phyloP scores from a whole-genome alignment of 805 yeast genomes.

The Suhomyces sp. region DNA sequence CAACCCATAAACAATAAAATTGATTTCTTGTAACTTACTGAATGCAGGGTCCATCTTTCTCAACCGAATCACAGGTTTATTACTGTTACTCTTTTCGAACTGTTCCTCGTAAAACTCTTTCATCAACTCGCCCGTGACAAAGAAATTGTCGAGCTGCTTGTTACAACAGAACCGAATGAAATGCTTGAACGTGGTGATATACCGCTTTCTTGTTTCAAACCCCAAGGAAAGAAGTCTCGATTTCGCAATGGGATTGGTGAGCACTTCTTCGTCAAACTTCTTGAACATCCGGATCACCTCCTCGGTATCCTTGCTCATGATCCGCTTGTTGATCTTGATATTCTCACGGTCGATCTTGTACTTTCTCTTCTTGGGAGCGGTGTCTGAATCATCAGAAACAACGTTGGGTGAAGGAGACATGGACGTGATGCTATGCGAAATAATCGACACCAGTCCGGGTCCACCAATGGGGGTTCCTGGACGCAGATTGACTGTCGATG shows the following conservation, averaged over 20 bases:
- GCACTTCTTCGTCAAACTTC: conserved; percentile 15
- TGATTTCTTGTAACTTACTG: conserved; percentile 16
- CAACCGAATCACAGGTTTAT: conserved; percentile 16
- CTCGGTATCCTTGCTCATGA: conserved; percentile 16
- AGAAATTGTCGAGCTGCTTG: conserved; percentile 11
- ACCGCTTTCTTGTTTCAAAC: conserved; percentile 16
- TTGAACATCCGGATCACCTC: conserved; percentile 16
- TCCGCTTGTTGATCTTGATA: conserved; percentile 15
- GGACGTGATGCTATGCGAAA: conserved; percentile 6
- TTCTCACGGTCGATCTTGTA: conserved; percentile 12
- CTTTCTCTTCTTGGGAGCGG: conserved; percentile 9
- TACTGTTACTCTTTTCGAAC: conserved; percentile 12
- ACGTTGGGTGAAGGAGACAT: conserved; percentile 2
- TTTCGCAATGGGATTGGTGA: conserved; percentile 15
- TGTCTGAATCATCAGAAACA: conserved; percentile 5
- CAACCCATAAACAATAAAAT: conserved; percentile 14
- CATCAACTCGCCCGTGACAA: conserved; percentile 16
- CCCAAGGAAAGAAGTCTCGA: conserved; percentile 14
- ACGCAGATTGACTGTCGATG: neutral
- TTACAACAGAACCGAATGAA: conserved; percentile 14
- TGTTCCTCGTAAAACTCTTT: conserved; percentile 15
- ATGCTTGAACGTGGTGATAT: conserved; percentile 17
- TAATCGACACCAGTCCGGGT: conserved; percentile 2
- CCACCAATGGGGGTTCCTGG: conserved; percentile 1
- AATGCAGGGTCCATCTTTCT: conserved; percentile 18